Evolutionary conservation across 2,329 filamentous ascomycete species (phyloP).

Genomic region (Hypocreales sp.): DNA sequence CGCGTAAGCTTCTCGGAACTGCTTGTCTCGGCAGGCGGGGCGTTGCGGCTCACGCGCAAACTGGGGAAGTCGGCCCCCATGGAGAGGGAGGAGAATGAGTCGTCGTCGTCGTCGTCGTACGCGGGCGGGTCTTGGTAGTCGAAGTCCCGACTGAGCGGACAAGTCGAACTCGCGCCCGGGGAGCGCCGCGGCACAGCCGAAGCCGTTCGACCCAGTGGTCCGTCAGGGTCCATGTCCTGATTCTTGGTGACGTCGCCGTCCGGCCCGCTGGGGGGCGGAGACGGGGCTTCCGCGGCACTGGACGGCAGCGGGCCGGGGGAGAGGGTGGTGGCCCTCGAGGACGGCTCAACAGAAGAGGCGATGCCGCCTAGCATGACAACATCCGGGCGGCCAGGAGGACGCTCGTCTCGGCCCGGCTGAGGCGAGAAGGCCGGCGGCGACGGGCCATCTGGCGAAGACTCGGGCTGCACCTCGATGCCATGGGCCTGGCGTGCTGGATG

Average conservation of each 20-base stretch:
- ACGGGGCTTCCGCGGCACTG: conserved; percentile 15
- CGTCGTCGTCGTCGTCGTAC: conserved; percentile 12
- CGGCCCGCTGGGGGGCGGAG: conserved; percentile 14
- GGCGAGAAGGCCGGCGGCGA: conserved; percentile 8
- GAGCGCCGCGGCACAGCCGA: conserved; percentile 1
- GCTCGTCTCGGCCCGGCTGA: neutral
- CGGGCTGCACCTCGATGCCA: conserved; percentile 8
- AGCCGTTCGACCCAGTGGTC: neutral
- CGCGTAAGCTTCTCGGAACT: too few species aligned
- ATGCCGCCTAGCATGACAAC: conserved; percentile 9
- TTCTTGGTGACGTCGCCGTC: conserved; percentile 19
- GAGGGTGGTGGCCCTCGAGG: conserved; percentile 24
- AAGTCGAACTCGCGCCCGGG: conserved; percentile 3
- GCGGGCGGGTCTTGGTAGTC: conserved; percentile 9
- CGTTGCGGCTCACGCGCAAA: conserved; percentile 19
- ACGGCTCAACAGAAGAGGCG: conserved; percentile 11
- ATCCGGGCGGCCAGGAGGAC: conserved; percentile 6
- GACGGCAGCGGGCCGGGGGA: conserved; percentile 25
- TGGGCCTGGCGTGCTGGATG: conserved; percentile 11
- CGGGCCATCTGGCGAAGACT: conserved; percentile 7
- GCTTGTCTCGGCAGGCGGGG: too few species aligned
- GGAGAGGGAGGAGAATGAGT: conserved; percentile 13
- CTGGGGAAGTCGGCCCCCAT: conserved; percentile 23
- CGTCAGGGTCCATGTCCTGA: conserved; percentile 7
- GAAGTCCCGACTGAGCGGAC: conserved; percentile 7